Evolutionary conservation across 2,329 filamentous ascomycete species (phyloP).

Genomic region (Botrytis paeoniae): DNA sequence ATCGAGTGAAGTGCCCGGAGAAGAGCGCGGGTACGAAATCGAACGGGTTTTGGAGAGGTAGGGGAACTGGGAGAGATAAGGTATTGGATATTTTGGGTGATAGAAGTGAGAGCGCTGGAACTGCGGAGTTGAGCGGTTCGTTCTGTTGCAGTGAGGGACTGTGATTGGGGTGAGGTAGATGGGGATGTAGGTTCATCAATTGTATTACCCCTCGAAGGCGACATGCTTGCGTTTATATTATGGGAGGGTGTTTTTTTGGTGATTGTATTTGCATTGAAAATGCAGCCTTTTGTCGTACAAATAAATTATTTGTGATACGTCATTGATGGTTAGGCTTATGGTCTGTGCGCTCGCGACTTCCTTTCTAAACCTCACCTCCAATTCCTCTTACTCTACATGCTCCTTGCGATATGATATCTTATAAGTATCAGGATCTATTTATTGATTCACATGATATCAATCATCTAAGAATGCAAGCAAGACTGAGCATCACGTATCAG

Average conservation of each 20-base stretch:
- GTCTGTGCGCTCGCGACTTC: not conserved
- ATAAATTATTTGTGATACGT: slow-evolving; percentile 8
- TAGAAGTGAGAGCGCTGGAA: slow-evolving; percentile 31
- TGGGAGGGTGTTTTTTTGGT: not conserved
- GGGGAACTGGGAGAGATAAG: slow-evolving; percentile 32
- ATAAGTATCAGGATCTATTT: not conserved
- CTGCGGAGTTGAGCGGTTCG: slow-evolving; percentile 32
- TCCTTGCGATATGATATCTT: not conserved
- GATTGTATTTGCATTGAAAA: not conserved
- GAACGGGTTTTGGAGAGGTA: slow-evolving; percentile 30
- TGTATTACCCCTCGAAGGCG: slow-evolving; percentile 24
- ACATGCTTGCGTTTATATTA: slow-evolving; percentile 22
- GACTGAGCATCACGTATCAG: not conserved
- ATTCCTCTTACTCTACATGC: not conserved
- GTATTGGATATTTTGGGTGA: slow-evolving; percentile 34
- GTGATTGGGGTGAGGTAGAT: not conserved
- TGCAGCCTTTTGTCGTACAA: not conserved
- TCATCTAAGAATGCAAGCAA: not conserved
- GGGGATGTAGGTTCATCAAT: not conserved
- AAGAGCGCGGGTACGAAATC: slow-evolving; percentile 36
- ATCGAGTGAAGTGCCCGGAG: slow-evolving; percentile 35
- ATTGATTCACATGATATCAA: not conserved
- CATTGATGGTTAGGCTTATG: slow-evolving; percentile 3
- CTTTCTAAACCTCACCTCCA: not conserved
- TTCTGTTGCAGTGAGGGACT: slow-evolving; percentile 27